phyloP scores from a whole-genome alignment of 352 stramenopile species.

The Stramenopiles sp. region DNA sequence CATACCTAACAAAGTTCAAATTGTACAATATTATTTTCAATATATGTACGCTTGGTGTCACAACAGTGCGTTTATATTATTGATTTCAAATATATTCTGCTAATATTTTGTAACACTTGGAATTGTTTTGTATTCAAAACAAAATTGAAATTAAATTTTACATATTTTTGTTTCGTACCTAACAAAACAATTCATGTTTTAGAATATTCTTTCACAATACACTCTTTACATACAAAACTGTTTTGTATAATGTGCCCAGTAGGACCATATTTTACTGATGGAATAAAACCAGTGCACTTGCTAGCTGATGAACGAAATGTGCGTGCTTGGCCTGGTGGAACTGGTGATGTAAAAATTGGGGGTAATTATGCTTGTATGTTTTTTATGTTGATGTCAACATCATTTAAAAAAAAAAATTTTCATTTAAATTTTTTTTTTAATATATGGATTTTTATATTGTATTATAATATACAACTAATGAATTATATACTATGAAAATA shows the following conservation, averaged over 20 bases:
- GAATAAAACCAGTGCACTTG: slow-evolving; percentile 51
- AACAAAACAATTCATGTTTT: too few relatives aligned
- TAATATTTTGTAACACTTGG: slow-evolving; percentile 2
- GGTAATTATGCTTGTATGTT: slow-evolving; percentile 20
- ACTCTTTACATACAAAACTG: neutral
- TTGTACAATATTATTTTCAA: too few relatives aligned
- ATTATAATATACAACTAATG: too few relatives aligned
- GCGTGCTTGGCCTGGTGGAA: slow-evolving; percentile 73
- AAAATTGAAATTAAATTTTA: slow-evolving; percentile 8
- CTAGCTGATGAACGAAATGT: slow-evolving; percentile 55
- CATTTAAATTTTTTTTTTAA: slow-evolving; percentile 4
- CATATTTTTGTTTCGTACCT: too few relatives aligned
- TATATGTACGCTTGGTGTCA: too few relatives aligned
- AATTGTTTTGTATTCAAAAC: slow-evolving; percentile 4
- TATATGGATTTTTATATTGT: slow-evolving; percentile 11
- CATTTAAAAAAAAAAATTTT: too few relatives aligned
- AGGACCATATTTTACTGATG: slow-evolving; percentile 82
- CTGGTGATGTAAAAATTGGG: slow-evolving; percentile 58
- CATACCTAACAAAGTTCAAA: too few relatives aligned
- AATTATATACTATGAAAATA: too few relatives aligned
- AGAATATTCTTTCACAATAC: too few relatives aligned
- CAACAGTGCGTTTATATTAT: too few relatives aligned
- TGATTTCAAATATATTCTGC: slow-evolving; percentile 8
- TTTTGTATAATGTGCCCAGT: slow-evolving; percentile 55
- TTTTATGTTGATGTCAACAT: too few relatives aligned